Evolutionary conservation across 345 rosid species (phyloP).

Genomic region (Arabidopsis arenosa): DNA sequence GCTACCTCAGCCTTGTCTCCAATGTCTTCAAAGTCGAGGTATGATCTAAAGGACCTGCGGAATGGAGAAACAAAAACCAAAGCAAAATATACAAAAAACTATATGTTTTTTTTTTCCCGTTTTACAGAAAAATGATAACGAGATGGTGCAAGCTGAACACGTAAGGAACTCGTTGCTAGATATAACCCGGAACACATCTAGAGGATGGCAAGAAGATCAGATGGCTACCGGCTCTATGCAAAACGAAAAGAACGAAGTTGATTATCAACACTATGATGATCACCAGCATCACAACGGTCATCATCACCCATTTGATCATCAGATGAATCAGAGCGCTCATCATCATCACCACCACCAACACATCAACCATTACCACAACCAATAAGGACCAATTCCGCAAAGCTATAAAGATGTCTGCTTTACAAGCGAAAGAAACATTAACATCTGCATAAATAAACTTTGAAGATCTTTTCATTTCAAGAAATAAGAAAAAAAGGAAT

Average conservation of each 20-base stretch:
- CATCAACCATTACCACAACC: slow-evolving; percentile 48
- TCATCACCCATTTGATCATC: slow-evolving; percentile 48
- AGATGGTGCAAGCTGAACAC: slow-evolving; percentile 78
- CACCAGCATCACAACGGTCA: slow-evolving; percentile 48
- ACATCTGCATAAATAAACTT: slow-evolving; percentile 14
- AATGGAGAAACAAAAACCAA: slow-evolving; percentile 19
- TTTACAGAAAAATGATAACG: slow-evolving; percentile 73
- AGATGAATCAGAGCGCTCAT: slow-evolving; percentile 44
- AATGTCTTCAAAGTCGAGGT: slow-evolving; percentile 94
- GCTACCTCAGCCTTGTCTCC: slow-evolving; percentile 77
- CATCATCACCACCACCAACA: slow-evolving; percentile 54
- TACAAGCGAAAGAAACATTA: slow-evolving; percentile 18
- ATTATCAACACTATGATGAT: slow-evolving; percentile 47
- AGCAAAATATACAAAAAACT: slow-evolving; percentile 17
- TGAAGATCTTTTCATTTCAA: slow-evolving; percentile 17
- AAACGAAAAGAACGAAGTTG: slow-evolving; percentile 48
- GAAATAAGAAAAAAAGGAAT: slow-evolving; percentile 8
- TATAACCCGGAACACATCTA: slow-evolving; percentile 63
- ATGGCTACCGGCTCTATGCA: slow-evolving; percentile 50
- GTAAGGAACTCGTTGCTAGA: slow-evolving; percentile 81
- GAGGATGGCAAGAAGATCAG: slow-evolving; percentile 58
- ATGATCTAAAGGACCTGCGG: slow-evolving; percentile 20
- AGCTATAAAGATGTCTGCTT: not conserved
- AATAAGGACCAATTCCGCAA: slow-evolving; percentile 32
- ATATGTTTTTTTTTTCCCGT: slow-evolving; percentile 2